Evolutionary conservation across 176 grass and related monocot species (phyloP).

Genomic region (Themeda triandra): DNA sequence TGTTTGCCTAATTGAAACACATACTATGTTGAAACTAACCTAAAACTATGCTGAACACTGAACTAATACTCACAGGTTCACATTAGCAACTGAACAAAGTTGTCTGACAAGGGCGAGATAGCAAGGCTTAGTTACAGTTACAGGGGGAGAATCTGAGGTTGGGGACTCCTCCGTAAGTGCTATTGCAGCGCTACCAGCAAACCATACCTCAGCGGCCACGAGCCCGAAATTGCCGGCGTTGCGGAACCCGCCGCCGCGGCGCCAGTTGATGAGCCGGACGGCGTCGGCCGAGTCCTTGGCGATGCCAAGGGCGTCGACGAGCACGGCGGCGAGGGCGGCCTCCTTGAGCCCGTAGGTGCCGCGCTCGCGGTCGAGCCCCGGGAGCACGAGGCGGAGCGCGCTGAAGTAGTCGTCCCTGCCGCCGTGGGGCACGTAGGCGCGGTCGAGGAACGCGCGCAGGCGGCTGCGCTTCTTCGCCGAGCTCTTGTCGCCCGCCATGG

Average conservation of each 20-base stretch:
- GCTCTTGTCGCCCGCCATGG: slow-evolving; percentile 65
- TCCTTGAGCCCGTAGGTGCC: slow-evolving; percentile 95
- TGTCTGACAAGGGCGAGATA: background rate
- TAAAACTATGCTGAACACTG: background rate
- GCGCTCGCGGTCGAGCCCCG: slow-evolving; percentile 81
- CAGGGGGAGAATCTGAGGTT: background rate
- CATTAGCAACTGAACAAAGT: background rate
- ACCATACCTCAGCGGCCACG: slow-evolving; percentile 81
- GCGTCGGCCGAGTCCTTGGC: slow-evolving; percentile 89
- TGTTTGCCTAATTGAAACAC: background rate
- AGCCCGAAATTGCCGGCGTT: slow-evolving; percentile 91
- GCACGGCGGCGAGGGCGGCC: slow-evolving; percentile 57
- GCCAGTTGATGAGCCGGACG: slow-evolving; percentile 80
- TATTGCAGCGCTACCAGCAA: background rate
- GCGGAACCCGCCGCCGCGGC: slow-evolving; percentile 49
- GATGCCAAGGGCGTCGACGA: slow-evolving; percentile 83
- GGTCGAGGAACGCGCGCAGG: slow-evolving; percentile 71
- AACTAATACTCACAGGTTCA: background rate
- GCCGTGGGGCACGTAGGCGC: slow-evolving; percentile 58
- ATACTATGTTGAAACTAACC: background rate
- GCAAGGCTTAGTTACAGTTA: background rate
- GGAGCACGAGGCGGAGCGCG: slow-evolving; percentile 69
- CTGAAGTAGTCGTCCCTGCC: slow-evolving; percentile 73
- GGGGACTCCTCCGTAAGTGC: background rate
- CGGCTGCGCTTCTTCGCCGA: slow-evolving; percentile 70